Base-by-base conservation (phyloP, 2,329 filamentous ascomycete species). In the Fusarium mexicanum region DNA sequence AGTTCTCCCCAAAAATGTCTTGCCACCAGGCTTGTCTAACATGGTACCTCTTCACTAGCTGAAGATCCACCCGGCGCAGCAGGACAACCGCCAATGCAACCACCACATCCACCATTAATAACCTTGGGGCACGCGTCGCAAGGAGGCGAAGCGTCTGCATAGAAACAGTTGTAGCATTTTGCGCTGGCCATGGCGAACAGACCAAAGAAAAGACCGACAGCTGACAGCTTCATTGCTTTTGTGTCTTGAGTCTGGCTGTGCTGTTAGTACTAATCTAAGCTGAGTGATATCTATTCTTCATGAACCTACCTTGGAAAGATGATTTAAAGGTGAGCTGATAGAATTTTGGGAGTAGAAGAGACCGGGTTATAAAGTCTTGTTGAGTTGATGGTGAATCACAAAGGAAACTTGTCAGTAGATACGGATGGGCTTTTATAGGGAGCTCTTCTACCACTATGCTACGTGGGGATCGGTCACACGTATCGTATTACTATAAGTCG, bases 1-100 rank as follows among this genome's bases (percentile, higher is more conserved):
- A 11, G 8, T 29, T 29, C 6, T 29, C 26, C 20, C 4, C 11
- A 8, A 2, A 22, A 11, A 2, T 11, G 0, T 16, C 4, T 47
- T 22, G 9, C 6, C 20, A 16, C 18, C 5, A 47, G 20, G 1
- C 8, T 5, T 11, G 6, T 48, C 26, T 48, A 29, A 22, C 46
- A 48, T 14, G 9, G 6, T 4, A 29, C 26, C 13, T 29, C 26
- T 29, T 29, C 29, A 29, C 31, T 35, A 37, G 35, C 26, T 29
- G 26, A 29, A 29, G 26, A 29, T 29, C 26, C 26, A 29, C 26
- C 26, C 26, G 26, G 26, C 26, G 26, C 26, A 29, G 26, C 26
- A 33, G 47, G 47, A 2, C 47, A 51, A 14, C 29, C 47, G 29
- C 47, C 29, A 14, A 33, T 51, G 4, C 47, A 51, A 4, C 29